Evolutionary conservation across 2,329 filamentous ascomycete species (phyloP), one percentile per base, ranked within the genome.

Genomic region (Sporothrix protearum): DNA sequence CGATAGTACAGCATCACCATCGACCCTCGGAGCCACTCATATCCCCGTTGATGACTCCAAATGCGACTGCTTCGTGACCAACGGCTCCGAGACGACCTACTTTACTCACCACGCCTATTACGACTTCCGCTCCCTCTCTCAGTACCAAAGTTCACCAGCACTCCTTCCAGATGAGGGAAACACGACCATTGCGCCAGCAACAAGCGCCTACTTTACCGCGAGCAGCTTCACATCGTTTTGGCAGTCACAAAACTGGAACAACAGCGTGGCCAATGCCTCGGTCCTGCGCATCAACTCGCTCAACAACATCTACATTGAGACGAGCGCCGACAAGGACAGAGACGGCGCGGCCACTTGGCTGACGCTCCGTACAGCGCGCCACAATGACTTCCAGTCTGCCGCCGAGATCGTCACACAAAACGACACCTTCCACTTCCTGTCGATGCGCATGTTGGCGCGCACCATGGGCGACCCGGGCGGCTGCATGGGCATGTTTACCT

Each of bases 401-500:
- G 81, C 83, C 36, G 85, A 86, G 76, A 83, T 86, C 57, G 82
- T 84, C 73, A 82, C 83, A 2, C 73, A 76, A 25, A 77, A 77
- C 16, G 74, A 72, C 30, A 75, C 76, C n/a, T 83, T 80, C 75
- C 79, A 81, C 39, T 82, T 78, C 74, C 74, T 83, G 63, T 84
- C 83, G 3, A 76, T 86, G 49, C 83, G 86, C 57, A 85, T 87
- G 83, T 81, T 84, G 36, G 84, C 85, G 19, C 83, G 85, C 70
- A 85, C 84, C 25, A 75, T 80, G 3, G 85, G 86, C 12, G 78
- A 78, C 22, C 77, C 81, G 0, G 86, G 85, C 42, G 85, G 85
- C 51, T 81, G 85, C 68, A 84, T 84, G 3, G 85, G 84, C 74
- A 80, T 87, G 76, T 87, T 87, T 78, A 86, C 85, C 4, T 87